phyloP scores from a whole-genome alignment of 1,284 basidiomycete species.

The Wolfiporia cocos region DNA sequence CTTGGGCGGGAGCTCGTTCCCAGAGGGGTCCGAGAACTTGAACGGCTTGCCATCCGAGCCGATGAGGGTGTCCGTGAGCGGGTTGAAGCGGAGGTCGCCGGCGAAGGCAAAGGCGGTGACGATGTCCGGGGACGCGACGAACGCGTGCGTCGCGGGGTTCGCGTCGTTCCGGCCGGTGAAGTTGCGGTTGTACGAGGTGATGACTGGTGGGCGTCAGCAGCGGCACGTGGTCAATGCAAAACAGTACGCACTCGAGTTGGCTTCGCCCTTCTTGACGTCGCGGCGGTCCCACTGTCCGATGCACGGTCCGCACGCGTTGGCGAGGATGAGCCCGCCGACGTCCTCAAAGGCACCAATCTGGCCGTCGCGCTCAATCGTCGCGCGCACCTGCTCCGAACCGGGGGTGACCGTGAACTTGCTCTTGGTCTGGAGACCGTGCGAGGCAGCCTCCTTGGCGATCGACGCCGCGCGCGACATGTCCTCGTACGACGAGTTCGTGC shows the following conservation, averaged over 20 bases:
- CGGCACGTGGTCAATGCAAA: no score
- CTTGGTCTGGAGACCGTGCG: conserved; percentile 86
- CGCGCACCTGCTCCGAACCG: conserved; percentile 97
- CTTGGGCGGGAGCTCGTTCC: conserved; percentile 88
- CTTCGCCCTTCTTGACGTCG: conserved; percentile 95
- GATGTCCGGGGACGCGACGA: conserved; percentile 96
- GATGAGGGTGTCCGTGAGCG: conserved; percentile 84
- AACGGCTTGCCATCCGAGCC: conserved; percentile 95
- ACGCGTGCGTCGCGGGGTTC: conserved; percentile 98
- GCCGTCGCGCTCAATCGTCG: conserved; percentile 96
- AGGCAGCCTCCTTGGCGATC: conserved; percentile 85
- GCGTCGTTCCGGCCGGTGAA: conserved; percentile 99
- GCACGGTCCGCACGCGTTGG: conserved; percentile 98
- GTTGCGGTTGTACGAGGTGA: conserved; percentile 99
- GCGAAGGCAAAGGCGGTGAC: conserved; percentile 98
- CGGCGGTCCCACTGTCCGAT: conserved; percentile 99
- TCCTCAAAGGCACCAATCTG: conserved; percentile 85
- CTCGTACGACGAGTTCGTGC: conserved; percentile 99
- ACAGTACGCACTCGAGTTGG: conserved; percentile 64
- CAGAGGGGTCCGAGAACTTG: conserved; percentile 90
- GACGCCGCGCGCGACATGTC: conserved; percentile 98
- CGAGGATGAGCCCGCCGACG: conserved; percentile 91
- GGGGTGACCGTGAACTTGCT: conserved; percentile 97
- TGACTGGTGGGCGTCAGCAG: conserved; percentile 34
- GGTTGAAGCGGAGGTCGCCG: conserved; percentile 95